These are phyloP conservation scores for Limnomonas spitsbergensis DNA, from an alignment of 139 green algal genomes.

Conservation along the genomic window DNA sequence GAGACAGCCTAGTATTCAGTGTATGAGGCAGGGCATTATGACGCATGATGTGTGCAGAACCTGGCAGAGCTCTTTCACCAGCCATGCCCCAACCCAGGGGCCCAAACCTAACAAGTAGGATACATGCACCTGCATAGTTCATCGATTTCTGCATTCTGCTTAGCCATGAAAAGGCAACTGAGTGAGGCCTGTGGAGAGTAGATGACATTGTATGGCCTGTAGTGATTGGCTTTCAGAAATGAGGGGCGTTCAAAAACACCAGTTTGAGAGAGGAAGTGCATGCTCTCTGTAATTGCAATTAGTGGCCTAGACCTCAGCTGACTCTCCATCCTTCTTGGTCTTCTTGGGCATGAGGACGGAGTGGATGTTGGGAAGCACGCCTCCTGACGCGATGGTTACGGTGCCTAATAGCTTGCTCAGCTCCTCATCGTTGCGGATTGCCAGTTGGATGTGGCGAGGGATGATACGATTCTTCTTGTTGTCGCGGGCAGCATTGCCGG, in stretches of 20 bases:
- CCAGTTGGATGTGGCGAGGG: constrained; percentile 85
- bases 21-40: too few relatives aligned
- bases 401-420: constrained; percentile 85
- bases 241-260: constrained; percentile 9
- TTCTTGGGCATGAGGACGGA: constrained; percentile 77
- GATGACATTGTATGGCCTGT: too few relatives aligned
- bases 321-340: constrained; percentile 27
- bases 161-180: too few relatives aligned
- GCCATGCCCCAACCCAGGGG: too few relatives aligned
- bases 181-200: too few relatives aligned
- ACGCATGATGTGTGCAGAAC: too few relatives aligned
- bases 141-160: too few relatives aligned
- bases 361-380: constrained; percentile 87
- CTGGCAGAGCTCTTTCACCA: too few relatives aligned
- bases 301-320: constrained; percentile 1
- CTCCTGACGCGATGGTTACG: constrained; percentile 76
- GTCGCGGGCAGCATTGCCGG: constrained; percentile 83
- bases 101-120: too few relatives aligned
- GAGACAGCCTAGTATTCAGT: too few relatives aligned
- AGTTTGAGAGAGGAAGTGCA: neutral
- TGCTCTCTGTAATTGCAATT: neutral
- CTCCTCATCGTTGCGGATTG: constrained; percentile 93
- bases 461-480: constrained; percentile 93
- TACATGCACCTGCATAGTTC: too few relatives aligned
- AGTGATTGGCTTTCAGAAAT: too few relatives aligned